phyloP scores from a whole-genome alignment of 2,329 filamentous ascomycete genomes.

The Fusarium xylarioides region DNA sequence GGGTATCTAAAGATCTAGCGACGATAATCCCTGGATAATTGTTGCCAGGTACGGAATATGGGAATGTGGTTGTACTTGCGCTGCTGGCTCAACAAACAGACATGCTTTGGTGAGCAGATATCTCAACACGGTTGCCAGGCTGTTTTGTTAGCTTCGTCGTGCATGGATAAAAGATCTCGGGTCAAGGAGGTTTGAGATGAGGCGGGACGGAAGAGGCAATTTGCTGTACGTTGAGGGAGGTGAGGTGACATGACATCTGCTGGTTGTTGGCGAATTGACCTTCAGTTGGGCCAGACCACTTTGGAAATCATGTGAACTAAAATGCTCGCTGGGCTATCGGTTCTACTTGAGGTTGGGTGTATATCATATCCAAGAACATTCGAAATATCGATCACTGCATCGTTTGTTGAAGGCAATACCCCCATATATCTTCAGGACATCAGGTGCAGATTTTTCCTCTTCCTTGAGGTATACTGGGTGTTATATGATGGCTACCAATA shows the following conservation, averaged over 20 bases:
- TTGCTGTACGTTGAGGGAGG: slow-evolving; percentile 21
- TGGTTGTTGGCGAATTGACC: slow-evolving; percentile 24
- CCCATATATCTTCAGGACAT: slow-evolving; percentile 30
- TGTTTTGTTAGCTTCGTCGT: not conserved
- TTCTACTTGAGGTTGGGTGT: not conserved
- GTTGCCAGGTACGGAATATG: not conserved
- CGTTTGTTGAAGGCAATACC: slow-evolving; percentile 15
- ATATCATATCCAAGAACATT: not conserved
- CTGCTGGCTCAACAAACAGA: too few relatives aligned
- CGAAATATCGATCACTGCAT: not conserved
- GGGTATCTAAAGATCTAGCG: slow-evolving; percentile 18
- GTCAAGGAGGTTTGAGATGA: slow-evolving; percentile 22
- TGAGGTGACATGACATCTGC: slow-evolving; percentile 34
- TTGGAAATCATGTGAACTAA: slow-evolving; percentile 28
- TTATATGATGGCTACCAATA: not conserved
- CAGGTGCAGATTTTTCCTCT: not conserved
- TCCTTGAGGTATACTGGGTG: not conserved
- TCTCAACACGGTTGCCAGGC: not conserved
- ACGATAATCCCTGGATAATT: slow-evolving; percentile 26
- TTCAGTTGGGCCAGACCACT: slow-evolving; percentile 25
- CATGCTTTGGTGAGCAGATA: not conserved
- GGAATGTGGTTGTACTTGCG: too few relatives aligned
- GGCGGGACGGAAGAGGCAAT: slow-evolving; percentile 20
- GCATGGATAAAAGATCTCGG: not conserved
- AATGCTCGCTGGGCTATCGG: not conserved